Percentiles rank a stretch among this genome's conserved stretches.
Evolutionary conservation across 2,329 filamentous ascomycete species (phyloP).

Genomic region (Dothideomycetidae sp.): DNA sequence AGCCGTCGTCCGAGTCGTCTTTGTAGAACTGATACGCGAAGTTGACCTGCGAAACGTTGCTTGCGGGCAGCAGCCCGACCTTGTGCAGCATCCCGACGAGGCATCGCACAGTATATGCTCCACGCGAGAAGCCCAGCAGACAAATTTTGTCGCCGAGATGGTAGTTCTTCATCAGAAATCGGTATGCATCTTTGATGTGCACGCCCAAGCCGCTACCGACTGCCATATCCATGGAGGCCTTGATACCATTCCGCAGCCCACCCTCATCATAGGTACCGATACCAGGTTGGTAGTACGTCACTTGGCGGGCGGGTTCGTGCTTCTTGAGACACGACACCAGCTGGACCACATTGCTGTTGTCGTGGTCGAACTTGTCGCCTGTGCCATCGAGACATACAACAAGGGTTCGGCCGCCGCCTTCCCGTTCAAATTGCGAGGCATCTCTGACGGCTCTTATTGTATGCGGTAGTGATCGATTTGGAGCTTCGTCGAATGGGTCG

Average conservation of each 20-base stretch:
- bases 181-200: conserved; percentile 28
- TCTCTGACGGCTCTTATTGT: conserved; percentile 20
- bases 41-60: conserved; percentile 24
- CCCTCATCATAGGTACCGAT: conserved; percentile 32
- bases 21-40: conserved; percentile 35
- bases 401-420: conserved; percentile 21
- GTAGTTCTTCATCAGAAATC: conserved; percentile 38
- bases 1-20: conserved; percentile 26
- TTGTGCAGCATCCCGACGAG: conserved; percentile 33
- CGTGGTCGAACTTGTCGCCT: conserved; percentile 30
- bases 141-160: conserved; percentile 34
- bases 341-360: conserved; percentile 34
- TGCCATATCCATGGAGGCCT: conserved; percentile 30
- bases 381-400: conserved; percentile 33
- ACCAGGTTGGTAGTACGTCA: conserved; percentile 32
- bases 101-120: conserved; percentile 38
- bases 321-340: conserved; percentile 32
- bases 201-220: conserved; percentile 30
- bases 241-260: conserved; percentile 26
- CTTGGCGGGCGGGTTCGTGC: conserved; percentile 23
- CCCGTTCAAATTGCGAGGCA: conserved; percentile 12
- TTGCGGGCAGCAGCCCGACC: conserved; percentile 24
- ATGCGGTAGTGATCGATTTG: conserved; percentile 14
- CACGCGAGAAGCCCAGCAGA: conserved; percentile 36
- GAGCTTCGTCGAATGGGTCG: not conserved